Base-by-base conservation (phyloP, 163 green algal species). In the Scenedesmus sp. region DNA sequence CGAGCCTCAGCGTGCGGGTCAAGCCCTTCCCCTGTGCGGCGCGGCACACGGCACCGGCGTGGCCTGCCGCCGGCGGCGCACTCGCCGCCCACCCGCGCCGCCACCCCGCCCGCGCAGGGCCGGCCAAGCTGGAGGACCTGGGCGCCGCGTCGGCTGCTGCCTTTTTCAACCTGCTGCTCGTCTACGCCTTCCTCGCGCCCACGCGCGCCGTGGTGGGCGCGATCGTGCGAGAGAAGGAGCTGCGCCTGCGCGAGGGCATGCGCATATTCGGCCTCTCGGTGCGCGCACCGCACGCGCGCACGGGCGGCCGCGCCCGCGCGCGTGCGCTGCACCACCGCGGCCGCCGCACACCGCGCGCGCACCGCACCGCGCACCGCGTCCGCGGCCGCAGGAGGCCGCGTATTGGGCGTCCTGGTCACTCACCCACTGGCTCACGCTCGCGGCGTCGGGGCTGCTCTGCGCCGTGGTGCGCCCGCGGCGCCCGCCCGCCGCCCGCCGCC, bases 181-280 rank as follows among this genome's bases (percentile, higher is more conserved):
- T 93, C 50, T 93, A 88, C 71, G 89, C 92, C 15, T 96, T 95
- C 88, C 71, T 96, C 81, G 54, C 84, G 22, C 91, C 92, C 28
- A 70, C 70, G 17, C 70, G 57, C 20, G 70, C 57, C 14, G 60
- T 80, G 54, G 89, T 96, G 53, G 85, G 69, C 0, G 84, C 86
- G 14, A 85, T 98, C 9, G 94, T 98, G 60, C 77, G 89, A 5
- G 93, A 97, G 85, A 95, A 95, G 84, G 93, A 97, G 88, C 86
- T 97, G 77, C 70, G 90, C 50, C 84, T 97, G 80, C 69, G 93
- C 29, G 93, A 97, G 83, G 93, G 91, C 48, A 96, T 97, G 93
- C 78, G 85, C 22, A 90, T 96, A 24, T 63, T 97, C 53, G 93
- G 93, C 1, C 83, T 95, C 22, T 69, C 83, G 73, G 84, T 88